Evolutionary conservation across 1,284 basidiomycete species (phyloP).

Genomic region (Apiotrichum laibachii): DNA sequence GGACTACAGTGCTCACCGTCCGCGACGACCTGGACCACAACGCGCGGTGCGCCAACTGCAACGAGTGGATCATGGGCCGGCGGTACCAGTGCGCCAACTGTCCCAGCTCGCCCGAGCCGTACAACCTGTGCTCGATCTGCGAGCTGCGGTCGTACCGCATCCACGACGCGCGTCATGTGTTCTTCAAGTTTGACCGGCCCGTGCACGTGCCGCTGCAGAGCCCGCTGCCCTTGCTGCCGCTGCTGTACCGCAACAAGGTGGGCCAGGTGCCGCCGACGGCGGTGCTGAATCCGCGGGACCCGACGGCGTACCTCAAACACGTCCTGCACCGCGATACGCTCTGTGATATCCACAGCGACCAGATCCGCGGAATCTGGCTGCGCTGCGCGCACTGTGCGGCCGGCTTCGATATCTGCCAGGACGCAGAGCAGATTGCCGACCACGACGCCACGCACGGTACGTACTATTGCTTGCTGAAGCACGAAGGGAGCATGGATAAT

Average conservation of each 20-base stretch:
- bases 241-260: conserved; percentile 65
- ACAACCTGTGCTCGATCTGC: conserved; percentile 66
- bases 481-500: not conserved
- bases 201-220: conserved; percentile 68
- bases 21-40: conserved; percentile 45
- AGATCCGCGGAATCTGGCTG: conserved; percentile 77
- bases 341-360: conserved; percentile 49
- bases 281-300: conserved; percentile 62
- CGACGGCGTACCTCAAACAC: conserved; percentile 62
- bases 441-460: conserved; percentile 69
- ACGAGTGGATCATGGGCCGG: conserved; percentile 48
- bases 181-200: conserved; percentile 77
- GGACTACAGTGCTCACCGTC: conserved; percentile 2
- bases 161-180: conserved; percentile 78
- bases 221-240: conserved; percentile 62
- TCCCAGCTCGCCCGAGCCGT: conserved; percentile 45
- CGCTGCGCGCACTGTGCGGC: conserved; percentile 79
- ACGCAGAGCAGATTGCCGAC: conserved; percentile 71
- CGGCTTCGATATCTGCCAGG: conserved; percentile 67
- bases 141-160: conserved; percentile 70
- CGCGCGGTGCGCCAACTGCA: conserved; percentile 41
- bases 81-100: conserved; percentile 53
- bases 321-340: conserved; percentile 60
- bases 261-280: conserved; percentile 57
- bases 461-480: conserved; percentile 4